Percentiles rank a stretch among this genome's conserved stretches.
phyloP scores from a whole-genome alignment of 805 yeast genomes.

The Yamadazyma phyllophila region DNA sequence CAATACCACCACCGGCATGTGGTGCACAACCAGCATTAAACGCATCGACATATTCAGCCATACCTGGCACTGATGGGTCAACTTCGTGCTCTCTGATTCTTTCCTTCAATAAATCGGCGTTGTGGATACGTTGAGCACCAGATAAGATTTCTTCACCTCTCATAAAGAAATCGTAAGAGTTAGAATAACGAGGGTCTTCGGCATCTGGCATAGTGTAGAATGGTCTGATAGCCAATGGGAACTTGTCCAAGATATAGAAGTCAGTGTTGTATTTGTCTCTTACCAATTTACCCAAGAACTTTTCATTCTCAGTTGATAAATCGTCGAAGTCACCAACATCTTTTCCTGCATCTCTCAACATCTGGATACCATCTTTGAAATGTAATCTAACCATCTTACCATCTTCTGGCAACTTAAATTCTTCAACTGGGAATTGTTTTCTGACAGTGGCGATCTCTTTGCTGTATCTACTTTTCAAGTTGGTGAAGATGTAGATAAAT shows the following conservation, averaged over 20 bases:
- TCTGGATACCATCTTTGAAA: slow-evolving; percentile 85
- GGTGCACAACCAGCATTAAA: slow-evolving; percentile 96
- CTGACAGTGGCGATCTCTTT: slow-evolving; percentile 87
- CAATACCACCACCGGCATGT: slow-evolving; percentile 99
- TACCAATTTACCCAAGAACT: slow-evolving; percentile 84
- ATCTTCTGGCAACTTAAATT: slow-evolving; percentile 88
- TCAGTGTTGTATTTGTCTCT: slow-evolving; percentile 95
- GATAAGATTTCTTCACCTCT: slow-evolving; percentile 98
- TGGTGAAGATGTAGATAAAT: slow-evolving; percentile 84
- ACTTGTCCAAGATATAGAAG: slow-evolving; percentile 95
- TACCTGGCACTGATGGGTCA: slow-evolving; percentile 76
- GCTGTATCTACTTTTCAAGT: slow-evolving; percentile 75
- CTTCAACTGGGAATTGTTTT: slow-evolving; percentile 96
- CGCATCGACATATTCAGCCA: slow-evolving; percentile 88
- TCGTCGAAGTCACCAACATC: slow-evolving; percentile 87
- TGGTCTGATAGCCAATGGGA: slow-evolving; percentile 96
- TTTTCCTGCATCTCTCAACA: slow-evolving; percentile 85
- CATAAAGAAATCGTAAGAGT: slow-evolving; percentile 99
- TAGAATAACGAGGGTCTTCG: slow-evolving; percentile 86
- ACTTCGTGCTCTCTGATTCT: slow-evolving; percentile 84
- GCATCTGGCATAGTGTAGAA: slow-evolving; percentile 99
- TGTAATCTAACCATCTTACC: slow-evolving; percentile 91
- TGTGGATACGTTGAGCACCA: slow-evolving; percentile 99
- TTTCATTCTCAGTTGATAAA: slow-evolving; percentile 91
- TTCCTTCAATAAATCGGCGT: slow-evolving; percentile 74